A percentile compares a stretch with the other conserved stretches of the same genome.
phyloP scores from a whole-genome alignment of 148 eudicot genomes.

The Vaccinium darrowii region DNA sequence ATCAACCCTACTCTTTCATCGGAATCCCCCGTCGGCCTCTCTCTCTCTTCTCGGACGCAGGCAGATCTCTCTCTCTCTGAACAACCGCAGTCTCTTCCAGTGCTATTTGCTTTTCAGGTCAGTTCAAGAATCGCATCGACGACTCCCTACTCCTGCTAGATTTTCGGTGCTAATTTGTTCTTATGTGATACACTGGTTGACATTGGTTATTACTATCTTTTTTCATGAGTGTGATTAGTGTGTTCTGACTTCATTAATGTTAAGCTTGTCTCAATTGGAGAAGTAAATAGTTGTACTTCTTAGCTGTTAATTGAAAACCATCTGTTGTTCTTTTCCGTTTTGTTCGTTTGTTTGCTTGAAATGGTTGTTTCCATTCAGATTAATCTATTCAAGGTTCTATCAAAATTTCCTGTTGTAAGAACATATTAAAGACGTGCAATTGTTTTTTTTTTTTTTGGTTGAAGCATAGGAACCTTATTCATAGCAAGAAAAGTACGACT shows the following conservation, averaged over 20 bases:
- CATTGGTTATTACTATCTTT: not conserved
- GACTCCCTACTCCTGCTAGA: not conserved
- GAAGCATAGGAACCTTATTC: no score
- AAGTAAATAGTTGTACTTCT: not conserved
- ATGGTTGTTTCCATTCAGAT: not conserved
- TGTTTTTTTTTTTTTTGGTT: no score
- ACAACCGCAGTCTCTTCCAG: not conserved
- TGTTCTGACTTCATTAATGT: not conserved
- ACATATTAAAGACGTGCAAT: no score
- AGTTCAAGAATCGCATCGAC: not conserved
- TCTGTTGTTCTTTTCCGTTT: not conserved
- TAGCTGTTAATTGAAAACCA: not conserved
- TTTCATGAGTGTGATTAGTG: not conserved
- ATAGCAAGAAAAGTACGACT: no score
- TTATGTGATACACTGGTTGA: not conserved
- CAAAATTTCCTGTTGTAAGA: not conserved
- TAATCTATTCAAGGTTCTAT: no score
- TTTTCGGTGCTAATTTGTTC: not conserved
- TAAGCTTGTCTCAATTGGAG: not conserved
- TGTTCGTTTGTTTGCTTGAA: not conserved
- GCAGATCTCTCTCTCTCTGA: not conserved
- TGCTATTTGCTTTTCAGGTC: not conserved
- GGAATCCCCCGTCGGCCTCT: constrained; percentile 20
- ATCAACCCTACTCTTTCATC: constrained; percentile 21
- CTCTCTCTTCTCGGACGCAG: not conserved